Conservation (phyloP, 1,284 basidiomycete species). For the Laetiporus sulphureus region DNA sequence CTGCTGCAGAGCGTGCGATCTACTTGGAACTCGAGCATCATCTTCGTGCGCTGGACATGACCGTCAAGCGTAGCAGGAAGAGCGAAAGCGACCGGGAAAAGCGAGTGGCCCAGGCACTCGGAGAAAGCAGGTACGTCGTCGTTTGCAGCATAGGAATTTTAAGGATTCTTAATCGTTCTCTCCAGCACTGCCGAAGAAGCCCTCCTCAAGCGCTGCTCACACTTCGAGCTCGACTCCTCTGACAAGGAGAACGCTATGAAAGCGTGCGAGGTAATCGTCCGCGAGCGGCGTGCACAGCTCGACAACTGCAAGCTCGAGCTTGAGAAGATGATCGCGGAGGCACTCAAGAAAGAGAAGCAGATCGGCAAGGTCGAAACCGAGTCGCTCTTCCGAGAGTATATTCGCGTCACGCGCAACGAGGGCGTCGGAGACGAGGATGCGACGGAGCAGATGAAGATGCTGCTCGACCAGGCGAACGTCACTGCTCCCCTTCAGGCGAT, state of each 20-base stretch:
- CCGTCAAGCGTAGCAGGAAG: slow-evolving; percentile 78
- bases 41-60: slow-evolving; percentile 84
- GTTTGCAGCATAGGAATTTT: not conserved
- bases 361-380: slow-evolving; percentile 61
- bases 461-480: slow-evolving; percentile 63
- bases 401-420: slow-evolving; percentile 58
- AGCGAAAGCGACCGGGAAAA: slow-evolving; percentile 89
- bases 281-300: slow-evolving; percentile 74
- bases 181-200: slow-evolving; percentile 83
- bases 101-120: slow-evolving; percentile 79
- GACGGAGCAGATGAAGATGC: slow-evolving; percentile 46
- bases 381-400: slow-evolving; percentile 73
- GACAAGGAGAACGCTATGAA: slow-evolving; percentile 76
- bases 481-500: slow-evolving; percentile 24
- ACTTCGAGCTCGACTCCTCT: slow-evolving; percentile 82
- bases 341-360: slow-evolving; percentile 59
- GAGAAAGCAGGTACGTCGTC: slow-evolving; percentile 68
- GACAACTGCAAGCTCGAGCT: slow-evolving; percentile 77
- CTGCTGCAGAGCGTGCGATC: slow-evolving; percentile 91
- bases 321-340: slow-evolving; percentile 55
- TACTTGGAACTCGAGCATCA: slow-evolving; percentile 96
- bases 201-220: slow-evolving; percentile 87
- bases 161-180: not conserved
- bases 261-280: slow-evolving; percentile 87
- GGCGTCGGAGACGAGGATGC: slow-evolving; percentile 76